Evolutionary conservation across 805 yeast species (phyloP).

Genomic region (Candida pseudofarinosa): DNA sequence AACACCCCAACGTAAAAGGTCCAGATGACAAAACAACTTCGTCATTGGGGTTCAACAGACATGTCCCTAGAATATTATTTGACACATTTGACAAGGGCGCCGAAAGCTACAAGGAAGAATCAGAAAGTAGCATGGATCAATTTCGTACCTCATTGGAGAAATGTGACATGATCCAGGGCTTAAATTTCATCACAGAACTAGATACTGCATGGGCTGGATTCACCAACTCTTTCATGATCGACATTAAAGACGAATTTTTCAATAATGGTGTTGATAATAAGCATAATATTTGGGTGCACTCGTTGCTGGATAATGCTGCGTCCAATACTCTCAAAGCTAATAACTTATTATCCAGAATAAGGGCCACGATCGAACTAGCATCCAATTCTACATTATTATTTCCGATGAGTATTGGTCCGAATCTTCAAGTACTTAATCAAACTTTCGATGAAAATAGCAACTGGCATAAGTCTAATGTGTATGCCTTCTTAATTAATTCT

Average conservation of each 20-base stretch:
- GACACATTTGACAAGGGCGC: conserved; percentile 51
- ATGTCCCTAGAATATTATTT: conserved; percentile 38
- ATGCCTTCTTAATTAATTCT: conserved; percentile 26
- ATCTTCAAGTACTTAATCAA: conserved; percentile 6
- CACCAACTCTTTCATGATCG: conserved; percentile 46
- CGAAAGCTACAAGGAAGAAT: conserved; percentile 47
- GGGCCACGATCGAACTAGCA: conserved; percentile 42
- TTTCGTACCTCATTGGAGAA: conserved; percentile 66
- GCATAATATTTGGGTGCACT: conserved; percentile 35
- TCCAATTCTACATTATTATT: conserved; percentile 50
- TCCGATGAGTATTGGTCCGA: conserved; percentile 40
- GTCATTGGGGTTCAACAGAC: conserved; percentile 19
- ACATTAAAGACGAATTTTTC: conserved; percentile 66
- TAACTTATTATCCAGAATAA: conserved; percentile 36
- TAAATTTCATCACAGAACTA: conserved; percentile 64
- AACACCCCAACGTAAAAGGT: background rate
- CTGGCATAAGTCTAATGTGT: conserved; percentile 21
- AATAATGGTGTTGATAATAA: conserved; percentile 32
- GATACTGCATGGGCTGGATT: conserved; percentile 88
- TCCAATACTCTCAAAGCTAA: conserved; percentile 1
- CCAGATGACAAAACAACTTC: conserved; percentile 3
- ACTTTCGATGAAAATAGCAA: conserved; percentile 6
- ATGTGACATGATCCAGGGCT: conserved; percentile 70
- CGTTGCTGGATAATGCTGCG: conserved; percentile 11
- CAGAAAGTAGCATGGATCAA: conserved; percentile 40